Conservation (phyloP, 2,329 filamentous ascomycete genomes). For the Diplodia sapinea region DNA sequence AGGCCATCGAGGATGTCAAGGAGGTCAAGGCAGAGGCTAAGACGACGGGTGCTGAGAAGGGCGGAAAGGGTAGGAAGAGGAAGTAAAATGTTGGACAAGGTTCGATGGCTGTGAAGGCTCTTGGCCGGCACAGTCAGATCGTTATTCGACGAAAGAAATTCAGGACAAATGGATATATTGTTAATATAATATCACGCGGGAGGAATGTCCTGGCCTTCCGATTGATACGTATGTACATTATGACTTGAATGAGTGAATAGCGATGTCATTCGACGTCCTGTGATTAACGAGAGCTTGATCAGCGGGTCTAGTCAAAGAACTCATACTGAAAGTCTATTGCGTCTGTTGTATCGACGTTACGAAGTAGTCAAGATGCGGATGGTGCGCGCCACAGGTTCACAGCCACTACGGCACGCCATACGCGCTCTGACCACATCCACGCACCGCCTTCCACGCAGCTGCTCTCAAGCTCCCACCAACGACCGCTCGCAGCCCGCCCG, state of each 20-base stretch:
- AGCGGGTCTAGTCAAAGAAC: not conserved
- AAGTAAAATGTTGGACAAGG: slow-evolving; percentile 32
- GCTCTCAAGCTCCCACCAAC: not conserved
- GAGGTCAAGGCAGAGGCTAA: slow-evolving; percentile 31
- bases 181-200: not conserved
- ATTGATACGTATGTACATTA: not conserved
- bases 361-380: not conserved
- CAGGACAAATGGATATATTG: not conserved
- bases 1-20: slow-evolving; percentile 33
- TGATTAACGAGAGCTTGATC: not conserved
- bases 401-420: slow-evolving; percentile 10
- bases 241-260: not conserved
- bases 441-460: not conserved
- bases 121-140: not conserved
- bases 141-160: not conserved
- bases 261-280: not conserved
- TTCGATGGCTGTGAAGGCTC: not conserved
- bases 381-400: not conserved
- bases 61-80: slow-evolving; percentile 35
- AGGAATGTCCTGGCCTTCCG: not conserved
- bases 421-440: slow-evolving; percentile 24
- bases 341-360: not conserved
- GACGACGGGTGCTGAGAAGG: slow-evolving; percentile 31
- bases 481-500: not conserved
- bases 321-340: not conserved